Conservation (phyloP, 2,329 filamentous ascomycete species). For the Verticillium zaregamsianum region DNA sequence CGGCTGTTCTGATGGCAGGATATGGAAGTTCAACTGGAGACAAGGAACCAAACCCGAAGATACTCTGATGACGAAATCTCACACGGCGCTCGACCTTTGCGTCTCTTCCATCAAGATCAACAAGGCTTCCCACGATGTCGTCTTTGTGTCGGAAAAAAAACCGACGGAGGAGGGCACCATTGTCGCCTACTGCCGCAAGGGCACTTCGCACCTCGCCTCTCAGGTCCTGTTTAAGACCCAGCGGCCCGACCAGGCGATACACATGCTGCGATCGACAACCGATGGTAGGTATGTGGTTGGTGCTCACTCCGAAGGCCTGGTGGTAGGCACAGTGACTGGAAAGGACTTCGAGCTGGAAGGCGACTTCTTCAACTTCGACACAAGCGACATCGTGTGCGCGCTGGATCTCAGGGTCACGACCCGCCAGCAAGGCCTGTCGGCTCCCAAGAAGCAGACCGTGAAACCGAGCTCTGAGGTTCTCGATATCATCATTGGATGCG, state of each 20-base stretch:
- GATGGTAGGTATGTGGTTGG: slow-evolving; percentile 53
- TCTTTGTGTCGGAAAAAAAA: slow-evolving; percentile 19
- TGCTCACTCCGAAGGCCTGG: slow-evolving; percentile 38
- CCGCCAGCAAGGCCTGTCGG: slow-evolving; percentile 16
- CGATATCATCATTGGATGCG: slow-evolving; percentile 76
- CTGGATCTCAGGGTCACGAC: slow-evolving; percentile 55
- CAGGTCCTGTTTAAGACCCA: slow-evolving; percentile 32
- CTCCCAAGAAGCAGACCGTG: slow-evolving; percentile 19
- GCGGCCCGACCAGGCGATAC: slow-evolving; percentile 28
- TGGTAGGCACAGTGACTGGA: slow-evolving; percentile 51
- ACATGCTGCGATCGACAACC: slow-evolving; percentile 42
- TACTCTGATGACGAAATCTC: slow-evolving; percentile 37
- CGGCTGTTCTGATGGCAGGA: slow-evolving; percentile 51
- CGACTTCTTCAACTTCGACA: slow-evolving; percentile 55
- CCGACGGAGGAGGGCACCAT: slow-evolving; percentile 25
- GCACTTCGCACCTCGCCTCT: slow-evolving; percentile 20
- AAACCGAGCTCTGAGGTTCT: slow-evolving; percentile 34
- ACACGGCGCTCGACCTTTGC: slow-evolving; percentile 41
- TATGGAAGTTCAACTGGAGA: slow-evolving; percentile 58
- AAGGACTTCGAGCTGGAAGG: slow-evolving; percentile 40
- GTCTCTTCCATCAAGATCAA: slow-evolving; percentile 34
- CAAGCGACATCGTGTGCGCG: slow-evolving; percentile 61
- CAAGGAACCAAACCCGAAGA: slow-evolving; percentile 36
- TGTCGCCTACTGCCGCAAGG: slow-evolving; percentile 38
- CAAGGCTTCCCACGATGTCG: slow-evolving; percentile 34